These are phyloP conservation scores for Begonia loranthoides DNA, from an alignment of 306 rosid genomes.

Conservation along the genomic window DNA sequence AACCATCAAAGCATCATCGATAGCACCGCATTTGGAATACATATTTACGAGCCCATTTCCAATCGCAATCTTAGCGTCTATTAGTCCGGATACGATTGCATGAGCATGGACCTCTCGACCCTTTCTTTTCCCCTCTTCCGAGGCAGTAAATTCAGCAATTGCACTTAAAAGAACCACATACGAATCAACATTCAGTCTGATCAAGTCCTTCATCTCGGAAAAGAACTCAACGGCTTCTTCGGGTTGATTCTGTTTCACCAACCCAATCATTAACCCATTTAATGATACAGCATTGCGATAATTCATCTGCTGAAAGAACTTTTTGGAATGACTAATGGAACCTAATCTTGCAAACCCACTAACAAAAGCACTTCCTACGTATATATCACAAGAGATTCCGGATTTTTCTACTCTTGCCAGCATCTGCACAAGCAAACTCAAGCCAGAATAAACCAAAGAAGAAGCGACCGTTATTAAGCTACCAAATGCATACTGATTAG, in stretches of 20 bases:
- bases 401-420: slow-evolving; percentile 44
- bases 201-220: slow-evolving; percentile 41
- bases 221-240: slow-evolving; percentile 69
- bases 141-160: slow-evolving; percentile 41
- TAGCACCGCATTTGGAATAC: slow-evolving; percentile 64
- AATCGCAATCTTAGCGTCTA: slow-evolving; percentile 25
- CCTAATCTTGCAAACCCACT: slow-evolving; percentile 71
- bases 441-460: slow-evolving; percentile 30
- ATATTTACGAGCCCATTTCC: slow-evolving; percentile 77
- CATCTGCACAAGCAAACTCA: slow-evolving; percentile 52
- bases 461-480: slow-evolving; percentile 60
- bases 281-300: slow-evolving; percentile 60
- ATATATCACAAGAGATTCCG: slow-evolving; percentile 47
- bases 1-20: slow-evolving; percentile 44
- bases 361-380: slow-evolving; percentile 81
- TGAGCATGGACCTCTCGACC: slow-evolving; percentile 72
- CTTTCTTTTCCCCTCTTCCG: slow-evolving; percentile 50
- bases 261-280: slow-evolving; percentile 85
- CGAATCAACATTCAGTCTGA: slow-evolving; percentile 49
- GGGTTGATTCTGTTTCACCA: slow-evolving; percentile 65
- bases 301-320: slow-evolving; percentile 52
- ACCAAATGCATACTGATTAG: slow-evolving; percentile 71
- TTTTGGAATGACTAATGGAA: slow-evolving; percentile 32
- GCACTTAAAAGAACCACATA: slow-evolving; percentile 60
- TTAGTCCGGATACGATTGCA: slow-evolving; percentile 28